These are phyloP conservation scores for Rhynchospora pubera DNA, from an alignment of 176 grass and related monocot genomes.

Conservation along the genomic window DNA sequence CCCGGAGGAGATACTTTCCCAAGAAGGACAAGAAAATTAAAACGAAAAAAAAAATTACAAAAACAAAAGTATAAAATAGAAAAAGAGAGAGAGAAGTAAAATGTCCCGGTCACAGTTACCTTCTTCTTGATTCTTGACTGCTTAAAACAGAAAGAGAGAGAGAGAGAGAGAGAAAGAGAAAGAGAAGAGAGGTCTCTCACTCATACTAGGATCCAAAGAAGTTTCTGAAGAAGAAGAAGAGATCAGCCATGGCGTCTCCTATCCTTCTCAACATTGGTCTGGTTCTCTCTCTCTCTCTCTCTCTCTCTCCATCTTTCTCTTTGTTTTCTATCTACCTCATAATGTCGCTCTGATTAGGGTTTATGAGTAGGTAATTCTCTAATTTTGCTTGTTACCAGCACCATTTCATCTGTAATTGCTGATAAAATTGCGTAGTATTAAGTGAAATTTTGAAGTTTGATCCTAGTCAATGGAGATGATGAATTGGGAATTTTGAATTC, in stretches of 20 bases:
- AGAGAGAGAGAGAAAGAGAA: not conserved
- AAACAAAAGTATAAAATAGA: not conserved
- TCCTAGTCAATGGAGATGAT: not conserved
- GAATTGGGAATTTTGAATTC: not conserved
- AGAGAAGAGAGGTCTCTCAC: not conserved
- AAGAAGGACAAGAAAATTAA: not conserved
- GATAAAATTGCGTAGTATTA: not conserved
- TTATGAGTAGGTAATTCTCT: not conserved
- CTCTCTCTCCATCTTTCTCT: not conserved
- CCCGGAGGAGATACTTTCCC: not conserved
- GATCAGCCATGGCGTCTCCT: slow-evolving; percentile 11
- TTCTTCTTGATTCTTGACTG: no score
- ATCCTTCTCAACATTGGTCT: slow-evolving; percentile 62
- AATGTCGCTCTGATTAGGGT: not conserved
- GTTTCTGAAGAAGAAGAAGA: not conserved
- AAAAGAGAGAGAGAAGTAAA: not conserved
- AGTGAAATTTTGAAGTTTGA: not conserved
- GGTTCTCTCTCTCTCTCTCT: no score
- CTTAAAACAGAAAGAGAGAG: no score
- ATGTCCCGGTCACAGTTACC: no score
- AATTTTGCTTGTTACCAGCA: not conserved
- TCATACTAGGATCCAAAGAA: not conserved
- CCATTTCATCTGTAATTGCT: not conserved
- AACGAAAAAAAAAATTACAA: not conserved
- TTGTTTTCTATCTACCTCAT: not conserved